Conservation (phyloP, 2,329 filamentous ascomycete genomes). For the Seiridium unicorne region DNA sequence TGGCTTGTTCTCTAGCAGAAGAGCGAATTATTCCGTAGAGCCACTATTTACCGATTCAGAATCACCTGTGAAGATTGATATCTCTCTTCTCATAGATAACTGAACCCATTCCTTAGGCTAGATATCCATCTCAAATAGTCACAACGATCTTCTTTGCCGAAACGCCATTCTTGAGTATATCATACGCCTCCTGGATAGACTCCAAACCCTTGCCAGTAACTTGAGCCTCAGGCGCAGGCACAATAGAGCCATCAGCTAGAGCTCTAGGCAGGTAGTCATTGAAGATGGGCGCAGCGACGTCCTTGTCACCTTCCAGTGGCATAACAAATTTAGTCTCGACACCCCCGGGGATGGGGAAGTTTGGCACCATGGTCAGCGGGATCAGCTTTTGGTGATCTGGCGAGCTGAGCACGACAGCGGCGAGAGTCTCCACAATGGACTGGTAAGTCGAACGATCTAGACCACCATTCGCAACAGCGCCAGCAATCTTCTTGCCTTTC, state of each 20-base stretch:
- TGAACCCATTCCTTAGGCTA: too few relatives aligned
- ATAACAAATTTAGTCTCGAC: neutral
- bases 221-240: constrained; percentile 34
- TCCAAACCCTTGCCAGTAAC: constrained; percentile 40
- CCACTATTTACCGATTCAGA: too few relatives aligned
- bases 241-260: constrained; percentile 31
- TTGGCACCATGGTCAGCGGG: constrained; percentile 18
- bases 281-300: constrained; percentile 17
- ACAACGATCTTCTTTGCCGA: constrained; percentile 43
- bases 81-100: too few relatives aligned
- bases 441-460: neutral
- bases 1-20: too few relatives aligned
- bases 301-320: neutral
- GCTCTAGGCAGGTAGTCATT: constrained; percentile 37
- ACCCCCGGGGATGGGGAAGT: neutral
- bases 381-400: neutral
- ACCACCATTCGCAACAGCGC: neutral
- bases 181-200: constrained; percentile 37
- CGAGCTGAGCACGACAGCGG: neutral
- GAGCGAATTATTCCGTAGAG: too few relatives aligned
- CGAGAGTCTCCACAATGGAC: neutral
- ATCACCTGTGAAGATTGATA: too few relatives aligned
- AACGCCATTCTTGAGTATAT: constrained; percentile 34
- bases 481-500: constrained; percentile 2
- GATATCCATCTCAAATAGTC: neutral